Evolutionary conservation across 176 grass and related monocot genomes (phyloP).

Genomic region (Alopecurus myosuroides): DNA sequence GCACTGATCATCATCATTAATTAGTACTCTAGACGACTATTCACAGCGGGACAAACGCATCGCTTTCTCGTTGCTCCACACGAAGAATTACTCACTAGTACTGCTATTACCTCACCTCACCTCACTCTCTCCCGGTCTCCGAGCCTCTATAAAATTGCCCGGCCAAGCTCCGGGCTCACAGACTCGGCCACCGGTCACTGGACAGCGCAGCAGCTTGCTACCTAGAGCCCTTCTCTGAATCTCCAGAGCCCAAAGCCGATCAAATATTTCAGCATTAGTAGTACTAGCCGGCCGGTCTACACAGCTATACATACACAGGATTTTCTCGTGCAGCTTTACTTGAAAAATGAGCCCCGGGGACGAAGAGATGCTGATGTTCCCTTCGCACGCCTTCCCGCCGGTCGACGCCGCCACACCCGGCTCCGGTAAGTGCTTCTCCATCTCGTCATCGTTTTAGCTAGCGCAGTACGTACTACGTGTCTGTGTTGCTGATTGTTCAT

Average conservation of each 20-base stretch:
- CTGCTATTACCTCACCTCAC: not conserved
- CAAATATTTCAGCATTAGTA: slow-evolving; percentile 2
- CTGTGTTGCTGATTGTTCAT: not conserved
- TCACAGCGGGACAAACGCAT: not conserved
- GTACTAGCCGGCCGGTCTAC: not conserved
- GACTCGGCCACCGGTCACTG: not conserved
- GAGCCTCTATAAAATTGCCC: slow-evolving; percentile 35
- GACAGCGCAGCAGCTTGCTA: not conserved
- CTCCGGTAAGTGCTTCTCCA: not conserved
- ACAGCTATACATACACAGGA: not conserved
- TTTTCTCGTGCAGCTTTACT: not conserved
- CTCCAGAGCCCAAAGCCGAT: not conserved
- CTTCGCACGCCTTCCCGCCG: slow-evolving; percentile 28
- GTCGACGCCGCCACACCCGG: slow-evolving; percentile 8
- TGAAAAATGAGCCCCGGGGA: slow-evolving; percentile 35
- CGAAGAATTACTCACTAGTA: not conserved
- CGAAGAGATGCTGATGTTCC: slow-evolving; percentile 47
- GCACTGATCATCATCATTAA: not conserved
- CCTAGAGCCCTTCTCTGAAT: not conserved
- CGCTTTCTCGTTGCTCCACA: slow-evolving; percentile 1
- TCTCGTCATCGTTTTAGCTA: not conserved
- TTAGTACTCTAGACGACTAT: not conserved
- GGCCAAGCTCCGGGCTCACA: slow-evolving; percentile 1
- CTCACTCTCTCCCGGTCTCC: not conserved
- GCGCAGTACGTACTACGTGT: not conserved